Base-by-base conservation (phyloP, 2,329 filamentous ascomycete genomes). In the Dothidotthia symphoricarpi region DNA sequence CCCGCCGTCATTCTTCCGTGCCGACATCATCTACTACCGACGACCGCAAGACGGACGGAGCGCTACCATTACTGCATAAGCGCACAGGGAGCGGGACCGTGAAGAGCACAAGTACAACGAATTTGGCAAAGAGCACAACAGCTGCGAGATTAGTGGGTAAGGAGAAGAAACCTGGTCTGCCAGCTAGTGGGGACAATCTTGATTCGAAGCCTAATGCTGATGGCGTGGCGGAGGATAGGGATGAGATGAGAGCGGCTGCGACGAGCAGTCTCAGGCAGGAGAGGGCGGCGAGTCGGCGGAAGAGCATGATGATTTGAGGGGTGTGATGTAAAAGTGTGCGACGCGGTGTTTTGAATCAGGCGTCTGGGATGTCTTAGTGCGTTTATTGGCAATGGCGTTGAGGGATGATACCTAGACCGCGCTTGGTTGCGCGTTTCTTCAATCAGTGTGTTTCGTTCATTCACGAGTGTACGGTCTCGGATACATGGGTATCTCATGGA, bases 241-340 rank as follows among this genome's bases (percentile, higher is more conserved):
- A 45, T 24, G 39, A 44, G n/a, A 31, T 27, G 29, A 45, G 31
- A 24, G 30, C 41, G 6, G 45, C 25, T 22, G 51, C 47, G 16
- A 51, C 46, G n/a, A 48, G 48, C 29, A 49, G 53, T 30, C 33
- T 61, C 13, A 53, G 61, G 33, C 55, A 53, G 5, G 67, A 69
- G 31, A 53, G 67, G 31, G 63, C 63, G 16, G 64, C 67, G n/a
- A 63, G 60, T 47, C 50, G 68, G 31, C 54, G 68, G 43, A 64
- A 67, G 51, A 70, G 68, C 47, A 70, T 69, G 68, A 61, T 71
- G 64, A 41, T 71, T 30, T 69, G 49, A 58, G 41, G n/a, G n/a
- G n/a, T n/a, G n/a, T 31, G n/a, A n/a, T n/a, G n/a, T n/a, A n/a
- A n/a, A n/a, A n/a, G 13, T 27, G 25, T n/a, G 25, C 12, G 25